Percentiles rank a stretch among this genome's conserved stretches.
Evolutionary conservation across 768 basidiomycete genomes (phyloP).

Genomic region (Suillus variegatus): DNA sequence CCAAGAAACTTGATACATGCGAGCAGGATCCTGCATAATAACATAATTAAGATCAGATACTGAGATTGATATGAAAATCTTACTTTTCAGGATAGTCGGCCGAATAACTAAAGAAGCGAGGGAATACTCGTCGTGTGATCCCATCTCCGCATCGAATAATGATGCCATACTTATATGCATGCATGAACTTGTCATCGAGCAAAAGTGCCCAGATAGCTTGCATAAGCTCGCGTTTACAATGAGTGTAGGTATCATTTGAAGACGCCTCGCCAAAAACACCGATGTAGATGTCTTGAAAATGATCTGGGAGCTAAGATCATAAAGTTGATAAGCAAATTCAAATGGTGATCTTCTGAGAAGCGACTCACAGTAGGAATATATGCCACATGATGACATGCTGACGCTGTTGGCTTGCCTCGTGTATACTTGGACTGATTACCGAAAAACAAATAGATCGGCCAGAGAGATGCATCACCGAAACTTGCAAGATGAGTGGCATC

Average conservation of each 20-base stretch:
- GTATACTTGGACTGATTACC: constrained; percentile 19
- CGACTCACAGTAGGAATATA: constrained; percentile 13
- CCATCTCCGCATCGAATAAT: background rate
- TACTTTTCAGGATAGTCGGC: constrained; percentile 30
- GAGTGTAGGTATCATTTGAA: constrained; percentile 10
- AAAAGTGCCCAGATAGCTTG: constrained; percentile 17
- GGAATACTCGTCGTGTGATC: constrained; percentile 17
- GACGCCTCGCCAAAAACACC: background rate
- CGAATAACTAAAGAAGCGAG: constrained; percentile 20
- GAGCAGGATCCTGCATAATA: background rate
- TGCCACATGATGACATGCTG: constrained; percentile 15
- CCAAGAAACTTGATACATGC: background rate
- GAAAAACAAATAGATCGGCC: constrained; percentile 20
- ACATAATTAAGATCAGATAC: background rate
- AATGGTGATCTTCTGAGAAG: background rate
- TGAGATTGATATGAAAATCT: background rate
- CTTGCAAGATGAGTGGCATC: constrained; percentile 25
- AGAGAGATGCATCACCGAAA: constrained; percentile 16
- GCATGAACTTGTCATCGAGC: constrained; percentile 19
- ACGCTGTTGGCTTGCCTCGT: constrained; percentile 11
- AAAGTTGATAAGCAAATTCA: background rate
- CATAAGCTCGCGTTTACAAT: constrained; percentile 20
- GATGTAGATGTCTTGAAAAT: constrained; percentile 6
- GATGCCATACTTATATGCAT: constrained; percentile 16
- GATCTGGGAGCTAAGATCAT: background rate